Evolutionary conservation across 148 eudicot genomes (phyloP).

Genomic region (Chenopodium quinoa): DNA sequence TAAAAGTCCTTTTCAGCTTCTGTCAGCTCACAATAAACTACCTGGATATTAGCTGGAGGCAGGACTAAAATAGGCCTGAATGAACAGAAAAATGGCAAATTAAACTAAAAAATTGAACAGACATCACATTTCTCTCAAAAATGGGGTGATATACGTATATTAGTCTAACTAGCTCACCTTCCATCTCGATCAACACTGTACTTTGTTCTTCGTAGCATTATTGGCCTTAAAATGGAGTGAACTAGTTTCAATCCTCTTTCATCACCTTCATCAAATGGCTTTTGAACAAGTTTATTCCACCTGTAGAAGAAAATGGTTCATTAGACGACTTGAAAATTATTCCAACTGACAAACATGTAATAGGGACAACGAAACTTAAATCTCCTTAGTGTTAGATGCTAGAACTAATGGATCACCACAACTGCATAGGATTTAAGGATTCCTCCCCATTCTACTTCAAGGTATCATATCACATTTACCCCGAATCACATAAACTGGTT

Average conservation of each 20-base stretch:
- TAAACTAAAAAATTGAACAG: neutral
- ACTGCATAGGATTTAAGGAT: neutral
- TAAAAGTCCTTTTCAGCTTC: constrained; percentile 97
- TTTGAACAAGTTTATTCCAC: constrained; percentile 97
- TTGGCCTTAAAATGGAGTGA: constrained; percentile 77
- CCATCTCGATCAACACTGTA: constrained; percentile 78
- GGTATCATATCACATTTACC: neutral
- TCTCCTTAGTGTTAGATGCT: neutral
- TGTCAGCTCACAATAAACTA: constrained; percentile 79
- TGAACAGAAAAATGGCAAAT: constrained; percentile 1
- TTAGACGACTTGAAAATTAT: neutral
- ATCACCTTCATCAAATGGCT: constrained; percentile 97
- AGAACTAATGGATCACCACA: neutral
- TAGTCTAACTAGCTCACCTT: constrained; percentile 47
- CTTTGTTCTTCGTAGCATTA: constrained; percentile 96
- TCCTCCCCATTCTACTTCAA: neutral
- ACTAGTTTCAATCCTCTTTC: constrained; percentile 92
- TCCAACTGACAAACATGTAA: neutral
- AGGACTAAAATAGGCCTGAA: constrained; percentile 90
- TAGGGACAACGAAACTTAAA: neutral
- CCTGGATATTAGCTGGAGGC: constrained; percentile 87
- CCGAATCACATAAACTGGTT: neutral
- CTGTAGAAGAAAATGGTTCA: constrained; percentile 28
- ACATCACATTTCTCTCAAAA: neutral
- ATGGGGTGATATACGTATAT: too few relatives aligned